Base-by-base conservation (phyloP, 331 rosid genomes). In the Ulmus americana region DNA sequence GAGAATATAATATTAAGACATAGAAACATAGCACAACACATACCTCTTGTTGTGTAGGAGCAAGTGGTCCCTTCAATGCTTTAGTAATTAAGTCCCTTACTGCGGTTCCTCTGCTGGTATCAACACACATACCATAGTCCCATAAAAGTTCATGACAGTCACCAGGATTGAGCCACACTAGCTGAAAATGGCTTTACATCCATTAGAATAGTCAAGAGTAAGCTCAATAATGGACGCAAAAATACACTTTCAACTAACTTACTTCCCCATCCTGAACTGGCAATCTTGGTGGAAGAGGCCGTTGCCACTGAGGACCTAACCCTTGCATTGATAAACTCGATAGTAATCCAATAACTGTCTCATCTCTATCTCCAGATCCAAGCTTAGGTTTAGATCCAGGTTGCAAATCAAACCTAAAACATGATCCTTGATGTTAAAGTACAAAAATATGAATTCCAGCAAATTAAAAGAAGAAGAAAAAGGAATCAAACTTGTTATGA, bases 81-180 rank as follows among this genome's bases (percentile, higher is more conserved):
- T 90, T 90, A 4, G 86, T 79, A 73, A 94, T 87, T 67, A 87
- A 83, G 74, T 87, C 96, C 81, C 95, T 79, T 18, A 90, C 97
- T 39, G 90, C 97, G 46, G 91, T 96, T 54, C 96, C 97, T 83
- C 96, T 87, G 73, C 95, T 94, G 45, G 88, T 87, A 72, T 94
- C 96, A 70, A 86, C 85, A 48, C 96, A 94, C 95, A 94, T 94
- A 42, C 88, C 90, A 44, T 84, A 80, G 79, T 94, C 99, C 99
- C 99, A 94, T 76, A 80, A 74, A 70, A 94, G 95, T 74, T 94
- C 97, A 57, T 81, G 97, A 70, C 75, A 76, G 69, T 90, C 97
- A 28, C 83, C 85, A 45, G 87, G 86, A 77, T 87, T 94, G 81
- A 94, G 88, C 99, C 99, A 94, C 68, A 90, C 96, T 14, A 85